Evolutionary conservation across 2,329 filamentous ascomycete genomes (phyloP).

Genomic region (Tolypocladium cylindrosporum): DNA sequence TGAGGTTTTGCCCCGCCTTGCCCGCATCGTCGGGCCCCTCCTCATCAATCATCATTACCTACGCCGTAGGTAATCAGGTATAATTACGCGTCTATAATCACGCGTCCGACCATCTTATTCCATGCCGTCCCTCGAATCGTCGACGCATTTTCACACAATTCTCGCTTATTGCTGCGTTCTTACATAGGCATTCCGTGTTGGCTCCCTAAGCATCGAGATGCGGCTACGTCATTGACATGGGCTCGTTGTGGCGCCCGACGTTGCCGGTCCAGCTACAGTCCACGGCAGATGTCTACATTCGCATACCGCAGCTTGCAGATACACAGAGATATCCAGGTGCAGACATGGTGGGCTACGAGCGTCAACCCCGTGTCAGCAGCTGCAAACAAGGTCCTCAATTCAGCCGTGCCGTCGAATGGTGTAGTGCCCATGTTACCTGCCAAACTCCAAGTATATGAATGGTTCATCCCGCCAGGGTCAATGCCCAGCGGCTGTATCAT

Average conservation of each 20-base stretch:
- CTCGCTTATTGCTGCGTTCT: too few relatives aligned
- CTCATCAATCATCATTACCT: not conserved
- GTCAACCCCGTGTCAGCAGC: not conserved
- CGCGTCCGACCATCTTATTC: not conserved
- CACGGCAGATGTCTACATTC: too few relatives aligned
- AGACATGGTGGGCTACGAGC: too few relatives aligned
- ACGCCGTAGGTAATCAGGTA: too few relatives aligned
- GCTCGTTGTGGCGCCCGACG: not conserved
- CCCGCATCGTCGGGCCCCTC: not conserved
- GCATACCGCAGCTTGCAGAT: too few relatives aligned
- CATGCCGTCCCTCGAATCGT: not conserved
- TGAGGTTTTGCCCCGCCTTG: not conserved
- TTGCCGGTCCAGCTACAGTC: not conserved
- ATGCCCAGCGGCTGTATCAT: not conserved
- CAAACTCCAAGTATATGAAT: constrained; percentile 8
- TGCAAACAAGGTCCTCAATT: not conserved
- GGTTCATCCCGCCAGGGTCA: not conserved
- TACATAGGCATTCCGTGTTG: not conserved
- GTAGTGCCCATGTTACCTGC: constrained; percentile 5
- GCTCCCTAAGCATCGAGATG: not conserved
- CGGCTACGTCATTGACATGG: not conserved
- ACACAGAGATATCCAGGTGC: too few relatives aligned
- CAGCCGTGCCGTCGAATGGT: not conserved
- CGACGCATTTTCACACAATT: not conserved
- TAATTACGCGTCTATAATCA: too few relatives aligned